Base-by-base conservation (phyloP, 805 yeast genomes). In the Wilhelminamyces savonicus region DNA sequence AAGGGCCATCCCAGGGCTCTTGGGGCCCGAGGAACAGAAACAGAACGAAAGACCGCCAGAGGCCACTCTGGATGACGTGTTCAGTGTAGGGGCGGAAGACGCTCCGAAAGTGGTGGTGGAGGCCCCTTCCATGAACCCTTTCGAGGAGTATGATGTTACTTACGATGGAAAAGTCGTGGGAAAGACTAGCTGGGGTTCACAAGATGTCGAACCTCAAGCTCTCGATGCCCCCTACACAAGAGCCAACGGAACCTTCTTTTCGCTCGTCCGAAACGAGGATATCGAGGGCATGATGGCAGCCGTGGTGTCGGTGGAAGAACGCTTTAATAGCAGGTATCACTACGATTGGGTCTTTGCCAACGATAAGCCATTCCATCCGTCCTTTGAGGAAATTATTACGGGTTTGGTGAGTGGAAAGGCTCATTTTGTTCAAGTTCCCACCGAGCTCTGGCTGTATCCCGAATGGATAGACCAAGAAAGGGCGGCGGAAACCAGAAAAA, bases 301-400 rank as follows among this genome's bases (percentile, higher is more conserved):
- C 18, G 14, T 26, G n/a, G n/a, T 11, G 13, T 21, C 27, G 21
- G 16, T 12, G 17, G 18, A 27, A 21, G 36, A 39, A 13, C 32
- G 48, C 9, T 51, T 47, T 35, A 47, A 45, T 37, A 27, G 35
- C 6, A 41, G 35, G 16, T 46, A 32, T 28, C 43, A 43, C 29
- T 50, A 48, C 34, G 53, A 48, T 31, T 50, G 53, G 53, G 53
- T 48, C 13, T 50, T 50, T 21, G 39, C 43, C 26, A 50, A 50
- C 29, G 52, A 50, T 24, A 37, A 43, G 30, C 47, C 44, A 5
- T 50, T 50, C 32, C 37, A 45, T 21, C 40, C 42, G 2, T 42
- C 42, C 24, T 48, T 48, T 36, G 44, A 42, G 25, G 30, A 33
- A 10, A 23, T 35, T 5, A 26, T 43, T 4, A 15, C 23, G n/a